These are phyloP conservation scores for Corrigiola litoralis DNA, from an alignment of 179 eudicot species.

Conservation along the genomic window DNA sequence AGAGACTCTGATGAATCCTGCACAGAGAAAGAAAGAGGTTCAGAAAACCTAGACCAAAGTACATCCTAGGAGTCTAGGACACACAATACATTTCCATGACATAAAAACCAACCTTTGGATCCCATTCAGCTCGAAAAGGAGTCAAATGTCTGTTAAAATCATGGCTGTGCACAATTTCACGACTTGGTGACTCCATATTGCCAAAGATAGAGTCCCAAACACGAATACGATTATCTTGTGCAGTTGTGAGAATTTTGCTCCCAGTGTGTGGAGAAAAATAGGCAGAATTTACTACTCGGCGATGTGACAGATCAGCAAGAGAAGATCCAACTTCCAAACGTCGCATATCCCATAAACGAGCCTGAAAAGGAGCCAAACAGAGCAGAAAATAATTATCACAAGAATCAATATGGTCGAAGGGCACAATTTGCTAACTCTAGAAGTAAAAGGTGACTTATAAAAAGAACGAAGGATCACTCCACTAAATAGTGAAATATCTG, in stretches of 20 bases:
- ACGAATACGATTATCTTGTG: slow-evolving; percentile 88
- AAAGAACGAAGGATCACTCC: neutral
- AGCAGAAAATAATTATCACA: neutral
- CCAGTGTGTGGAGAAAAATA: slow-evolving; percentile 90
- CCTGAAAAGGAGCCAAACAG: slow-evolving; percentile 37
- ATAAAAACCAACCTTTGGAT: slow-evolving; percentile 64
- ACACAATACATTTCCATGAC: neutral
- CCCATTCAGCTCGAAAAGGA: slow-evolving; percentile 95
- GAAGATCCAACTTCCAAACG: slow-evolving; percentile 64
- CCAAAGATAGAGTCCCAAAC: slow-evolving; percentile 89
- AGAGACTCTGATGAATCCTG: slow-evolving; percentile 93
- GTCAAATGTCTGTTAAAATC: slow-evolving; percentile 93
- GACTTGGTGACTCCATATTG: slow-evolving; percentile 76
- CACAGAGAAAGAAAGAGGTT: slow-evolving; percentile 2
- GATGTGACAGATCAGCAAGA: slow-evolving; percentile 58
- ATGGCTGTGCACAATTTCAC: slow-evolving; percentile 97
- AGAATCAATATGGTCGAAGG: neutral
- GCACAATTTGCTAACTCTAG: neutral
- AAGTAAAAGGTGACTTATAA: neutral
- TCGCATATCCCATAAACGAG: slow-evolving; percentile 95
- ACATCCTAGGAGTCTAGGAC: neutral
- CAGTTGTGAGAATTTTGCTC: slow-evolving; percentile 84
- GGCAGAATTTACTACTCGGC: slow-evolving; percentile 92
- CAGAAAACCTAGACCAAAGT: too few species aligned
- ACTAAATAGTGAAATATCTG: neutral